Evolutionary conservation across 2,329 filamentous ascomycete species (phyloP).

Genomic region (Colletotrichum orbiculare): DNA sequence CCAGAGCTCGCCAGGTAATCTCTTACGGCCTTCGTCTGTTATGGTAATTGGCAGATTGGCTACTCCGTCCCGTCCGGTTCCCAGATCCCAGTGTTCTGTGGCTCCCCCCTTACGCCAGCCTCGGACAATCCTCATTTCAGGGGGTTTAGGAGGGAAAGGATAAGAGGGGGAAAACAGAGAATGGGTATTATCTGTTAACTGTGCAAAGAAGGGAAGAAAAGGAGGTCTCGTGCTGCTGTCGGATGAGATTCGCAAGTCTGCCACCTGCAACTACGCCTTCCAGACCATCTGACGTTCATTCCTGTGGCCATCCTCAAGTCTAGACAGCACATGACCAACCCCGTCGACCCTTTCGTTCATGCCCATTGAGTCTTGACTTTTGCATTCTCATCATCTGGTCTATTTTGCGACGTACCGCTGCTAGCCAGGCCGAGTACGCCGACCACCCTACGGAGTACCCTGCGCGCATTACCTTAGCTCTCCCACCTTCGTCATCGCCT

Average conservation of each 20-base stretch:
- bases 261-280: conserved; percentile 11
- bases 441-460: conserved; percentile 5
- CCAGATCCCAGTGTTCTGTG: conserved; percentile 20
- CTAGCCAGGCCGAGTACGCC: conserved; percentile 2
- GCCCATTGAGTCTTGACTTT: conserved; percentile 3
- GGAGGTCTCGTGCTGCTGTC: conserved; percentile 31
- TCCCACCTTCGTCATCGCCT: conserved; percentile 30
- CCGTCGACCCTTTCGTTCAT: conserved; percentile 14
- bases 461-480: conserved; percentile 7
- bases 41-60: conserved; percentile 16
- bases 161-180: neutral
- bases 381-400: conserved; percentile 22
- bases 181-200: conserved; percentile 15
- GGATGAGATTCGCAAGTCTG: conserved; percentile 17
- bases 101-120: conserved; percentile 23
- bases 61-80: conserved; percentile 25
- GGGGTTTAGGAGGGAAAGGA: neutral
- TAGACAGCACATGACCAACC: conserved; percentile 27
- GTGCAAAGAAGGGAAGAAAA: conserved; percentile 22
- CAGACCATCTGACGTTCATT: conserved; percentile 33
- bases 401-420: conserved; percentile 18
- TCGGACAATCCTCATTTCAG: conserved; percentile 36
- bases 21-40: conserved; percentile 14
- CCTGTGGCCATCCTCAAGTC: conserved; percentile 2
- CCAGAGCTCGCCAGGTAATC: neutral